Base-by-base conservation (phyloP, 2,329 filamentous ascomycete genomes). In the Epichloe bromicola region DNA sequence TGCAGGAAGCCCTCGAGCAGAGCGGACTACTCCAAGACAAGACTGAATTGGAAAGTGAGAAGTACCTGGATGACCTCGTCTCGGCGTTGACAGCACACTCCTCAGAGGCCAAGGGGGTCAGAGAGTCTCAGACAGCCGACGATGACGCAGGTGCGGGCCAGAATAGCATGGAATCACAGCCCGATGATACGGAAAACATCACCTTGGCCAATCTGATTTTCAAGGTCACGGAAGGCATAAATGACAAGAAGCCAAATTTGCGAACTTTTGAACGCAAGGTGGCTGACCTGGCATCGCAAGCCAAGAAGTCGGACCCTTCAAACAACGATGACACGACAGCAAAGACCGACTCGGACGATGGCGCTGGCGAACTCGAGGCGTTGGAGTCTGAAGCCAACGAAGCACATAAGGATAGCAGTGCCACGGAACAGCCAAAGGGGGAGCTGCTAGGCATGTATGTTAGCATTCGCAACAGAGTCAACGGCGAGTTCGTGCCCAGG, bases 401-500 rank as follows among this genome's bases (percentile, higher is more conserved):
- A n/a, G 44, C 33, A n/a, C 15, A 41, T 12, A 45, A 40, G 20
- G 37, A 48, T n/a, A 20, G n/a, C 19, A 34, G 39, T 6, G 45
- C 33, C 14, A 5, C 23, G 14, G 55, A 54, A n/a, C 49, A 55
- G 11, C 33, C 49, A 1, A 7, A 52, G 33, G 38, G 43, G 2
- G 68, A 74, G 3, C 59, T 90, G 1, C 69, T 88, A 26, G 86
- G 80, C 39, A 79, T 93, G 75, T 81, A 80, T 14, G 70, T 96
- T 51, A 83, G 80, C 0, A 71, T 88, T 47, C 79, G 79, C 56
- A 93, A 86, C 70, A 79, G 77, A 56, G 76, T 95, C 50, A 84
- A 93, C 60, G 82, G 78, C 17, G 50, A 70, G 12, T 75, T 77
- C 50, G 78, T 88, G 1, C 61, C 70, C 0, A 81, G 88, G 3